These are phyloP conservation scores for Cordyceps tenuipes DNA, from an alignment of 2,329 filamentous ascomycete species.

Conservation along the genomic window DNA sequence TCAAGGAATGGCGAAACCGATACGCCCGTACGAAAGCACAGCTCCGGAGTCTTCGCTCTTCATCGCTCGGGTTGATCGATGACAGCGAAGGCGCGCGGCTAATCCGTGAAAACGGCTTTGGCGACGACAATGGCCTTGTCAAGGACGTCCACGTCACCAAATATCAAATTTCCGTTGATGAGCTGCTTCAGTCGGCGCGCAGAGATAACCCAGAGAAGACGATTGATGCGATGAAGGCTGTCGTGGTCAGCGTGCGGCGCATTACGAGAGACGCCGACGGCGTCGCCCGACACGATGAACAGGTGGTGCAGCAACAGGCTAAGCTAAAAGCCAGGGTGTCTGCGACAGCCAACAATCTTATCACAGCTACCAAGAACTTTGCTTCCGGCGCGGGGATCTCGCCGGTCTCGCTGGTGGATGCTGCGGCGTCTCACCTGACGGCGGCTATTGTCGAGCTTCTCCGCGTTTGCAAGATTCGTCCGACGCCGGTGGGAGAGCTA, in stretches of 20 bases:
- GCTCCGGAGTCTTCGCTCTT: conserved; percentile 69
- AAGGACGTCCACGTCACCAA: conserved; percentile 90
- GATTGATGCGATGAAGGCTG: conserved; percentile 78
- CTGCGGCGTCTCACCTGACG: conserved; percentile 83
- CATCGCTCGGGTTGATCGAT: conserved; percentile 64
- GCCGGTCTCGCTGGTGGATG: conserved; percentile 88
- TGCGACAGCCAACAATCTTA: conserved; percentile 90
- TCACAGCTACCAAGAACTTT: conserved; percentile 91
- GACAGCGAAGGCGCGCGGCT: conserved; percentile 63
- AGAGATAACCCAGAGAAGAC: conserved; percentile 64
- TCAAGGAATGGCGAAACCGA: conserved; percentile 82
- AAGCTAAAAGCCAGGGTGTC: conserved; percentile 77
- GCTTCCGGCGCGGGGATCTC: conserved; percentile 73
- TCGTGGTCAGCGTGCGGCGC: conserved; percentile 71
- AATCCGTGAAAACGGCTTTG: conserved; percentile 57
- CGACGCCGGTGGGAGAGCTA: conserved; percentile 66
- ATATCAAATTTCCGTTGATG: conserved; percentile 91
- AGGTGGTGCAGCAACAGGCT: conserved; percentile 47
- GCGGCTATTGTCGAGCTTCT: conserved; percentile 80
- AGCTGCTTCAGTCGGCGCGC: conserved; percentile 71
- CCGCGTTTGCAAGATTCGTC: conserved; percentile 72
- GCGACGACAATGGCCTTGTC: conserved; percentile 65
- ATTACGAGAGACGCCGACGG: conserved; percentile 76
- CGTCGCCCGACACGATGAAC: conserved; percentile 43
- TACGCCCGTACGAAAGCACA: conserved; percentile 87